Evolutionary conservation across 768 basidiomycete species (phyloP).

Genomic region (Boletellus ananiceps): DNA sequence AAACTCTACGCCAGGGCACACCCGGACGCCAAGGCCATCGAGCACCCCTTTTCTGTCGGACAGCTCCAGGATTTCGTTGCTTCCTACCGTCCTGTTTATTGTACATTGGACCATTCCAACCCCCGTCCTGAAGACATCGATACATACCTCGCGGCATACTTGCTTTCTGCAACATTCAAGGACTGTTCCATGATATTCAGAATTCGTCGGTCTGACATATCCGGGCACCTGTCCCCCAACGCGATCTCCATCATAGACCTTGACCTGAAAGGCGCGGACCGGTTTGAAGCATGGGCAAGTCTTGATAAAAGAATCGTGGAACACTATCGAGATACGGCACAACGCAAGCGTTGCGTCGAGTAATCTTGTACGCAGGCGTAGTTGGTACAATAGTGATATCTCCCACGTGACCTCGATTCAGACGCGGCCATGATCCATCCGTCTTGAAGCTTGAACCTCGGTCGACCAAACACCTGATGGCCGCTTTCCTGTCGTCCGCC

Average conservation of each 20-base stretch:
- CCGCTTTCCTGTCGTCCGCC: slow-evolving; percentile 8
- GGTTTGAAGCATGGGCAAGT: slow-evolving; percentile 65
- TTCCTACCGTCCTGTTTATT: slow-evolving; percentile 40
- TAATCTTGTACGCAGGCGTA: neutral
- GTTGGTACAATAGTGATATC: neutral
- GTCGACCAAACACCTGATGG: slow-evolving; percentile 2
- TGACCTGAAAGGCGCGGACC: slow-evolving; percentile 69
- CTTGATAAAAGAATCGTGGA: slow-evolving; percentile 66
- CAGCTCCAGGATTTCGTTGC: slow-evolving; percentile 68
- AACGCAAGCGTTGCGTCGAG: slow-evolving; percentile 22
- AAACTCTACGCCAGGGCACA: slow-evolving; percentile 32
- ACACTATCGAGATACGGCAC: slow-evolving; percentile 30
- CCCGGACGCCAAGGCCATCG: slow-evolving; percentile 15
- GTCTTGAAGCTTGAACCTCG: neutral
- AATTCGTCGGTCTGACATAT: slow-evolving; percentile 8
- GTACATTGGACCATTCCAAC: slow-evolving; percentile 33
- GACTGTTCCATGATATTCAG: slow-evolving; percentile 81
- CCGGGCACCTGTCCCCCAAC: slow-evolving; percentile 29
- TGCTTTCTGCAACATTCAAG: slow-evolving; percentile 92
- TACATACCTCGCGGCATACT: slow-evolving; percentile 66
- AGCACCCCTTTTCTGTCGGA: slow-evolving; percentile 49
- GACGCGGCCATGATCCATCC: slow-evolving; percentile 16
- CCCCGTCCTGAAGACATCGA: slow-evolving; percentile 45
- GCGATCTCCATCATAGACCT: slow-evolving; percentile 77
- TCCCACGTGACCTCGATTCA: slow-evolving; percentile 8